phyloP scores from a whole-genome alignment of 768 basidiomycete genomes.

The Lactarius sp. region DNA sequence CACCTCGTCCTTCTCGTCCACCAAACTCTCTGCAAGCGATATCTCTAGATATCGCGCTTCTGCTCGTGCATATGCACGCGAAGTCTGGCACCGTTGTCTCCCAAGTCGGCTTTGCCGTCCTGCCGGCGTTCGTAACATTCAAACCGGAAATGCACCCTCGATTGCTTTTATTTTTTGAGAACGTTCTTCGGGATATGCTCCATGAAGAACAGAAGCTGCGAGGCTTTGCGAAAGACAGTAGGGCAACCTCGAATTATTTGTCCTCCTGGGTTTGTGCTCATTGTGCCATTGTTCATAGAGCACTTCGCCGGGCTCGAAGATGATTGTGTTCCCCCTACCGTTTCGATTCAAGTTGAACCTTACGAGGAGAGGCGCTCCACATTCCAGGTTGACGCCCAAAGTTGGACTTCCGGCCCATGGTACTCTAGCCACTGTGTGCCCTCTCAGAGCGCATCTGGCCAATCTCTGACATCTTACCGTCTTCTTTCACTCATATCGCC shows the following conservation, averaged over 20 bases:
- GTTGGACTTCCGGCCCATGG: conserved; percentile 23
- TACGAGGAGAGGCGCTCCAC: conserved; percentile 5
- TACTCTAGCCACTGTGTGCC: conserved; percentile 22
- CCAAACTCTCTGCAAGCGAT: conserved; percentile 73
- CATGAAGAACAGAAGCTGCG: conserved; percentile 39
- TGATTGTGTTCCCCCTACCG: conserved; percentile 6
- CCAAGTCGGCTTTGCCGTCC: conserved; percentile 59
- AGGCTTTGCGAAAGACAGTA: conserved; percentile 12
- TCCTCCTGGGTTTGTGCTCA: background rate
- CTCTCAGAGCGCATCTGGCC: conserved; percentile 56
- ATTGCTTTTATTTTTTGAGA: conserved; percentile 64
- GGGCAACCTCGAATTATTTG: background rate
- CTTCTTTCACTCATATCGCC: conserved; percentile 59
- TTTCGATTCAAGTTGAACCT: conserved; percentile 28
- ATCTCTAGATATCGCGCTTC: conserved; percentile 65
- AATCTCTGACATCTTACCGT: conserved; percentile 50
- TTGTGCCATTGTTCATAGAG: background rate
- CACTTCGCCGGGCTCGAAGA: background rate
- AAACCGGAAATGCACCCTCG: conserved; percentile 54
- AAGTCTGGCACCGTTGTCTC: conserved; percentile 49
- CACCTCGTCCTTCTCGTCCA: conserved; percentile 59
- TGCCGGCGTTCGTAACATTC: conserved; percentile 75
- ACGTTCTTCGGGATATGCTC: conserved; percentile 51
- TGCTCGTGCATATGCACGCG: conserved; percentile 52
- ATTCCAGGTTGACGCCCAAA: conserved; percentile 26